Percentiles rank a stretch among this genome's conserved stretches.
These are phyloP conservation scores for Mycena olivaceomarginata DNA, from an alignment of 768 basidiomycete genomes.

Conservation along the genomic window DNA sequence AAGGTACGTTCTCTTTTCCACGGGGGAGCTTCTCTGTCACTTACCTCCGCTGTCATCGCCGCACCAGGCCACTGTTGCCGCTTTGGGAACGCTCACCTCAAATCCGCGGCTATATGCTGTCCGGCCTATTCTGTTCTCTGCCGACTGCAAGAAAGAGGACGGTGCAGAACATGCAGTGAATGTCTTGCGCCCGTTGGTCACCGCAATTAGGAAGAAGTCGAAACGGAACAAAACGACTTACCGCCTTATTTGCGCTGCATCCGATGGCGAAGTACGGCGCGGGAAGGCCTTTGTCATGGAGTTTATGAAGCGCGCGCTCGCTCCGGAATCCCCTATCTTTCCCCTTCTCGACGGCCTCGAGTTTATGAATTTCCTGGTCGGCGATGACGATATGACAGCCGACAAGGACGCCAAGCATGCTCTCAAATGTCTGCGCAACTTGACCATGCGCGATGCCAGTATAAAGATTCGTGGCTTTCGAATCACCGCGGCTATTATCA, in stretches of 20 bases:
- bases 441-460: no score
- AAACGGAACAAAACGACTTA: background rate
- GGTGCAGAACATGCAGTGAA: constrained; percentile 15
- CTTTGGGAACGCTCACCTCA: background rate
- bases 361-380: background rate
- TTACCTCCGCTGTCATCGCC: background rate
- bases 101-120: constrained; percentile 4
- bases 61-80: constrained; percentile 1
- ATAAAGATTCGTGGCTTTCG: no score
- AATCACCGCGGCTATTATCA: no score
- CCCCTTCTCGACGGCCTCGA: background rate
- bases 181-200: constrained; percentile 1
- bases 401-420: background rate
- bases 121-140: constrained; percentile 23
- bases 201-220: background rate
- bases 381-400: background rate
- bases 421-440: no score
- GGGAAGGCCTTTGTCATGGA: constrained; percentile 14
- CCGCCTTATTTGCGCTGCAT: constrained; percentile 1
- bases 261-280: no score
- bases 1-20: constrained; percentile 2
- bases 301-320: constrained; percentile 18
- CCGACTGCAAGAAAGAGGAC: constrained; percentile 20
- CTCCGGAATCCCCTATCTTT: constrained; percentile 9
- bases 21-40: background rate